Conservation (phyloP, 2,329 filamentous ascomycete genomes). For the Talaromyces sp. region DNA sequence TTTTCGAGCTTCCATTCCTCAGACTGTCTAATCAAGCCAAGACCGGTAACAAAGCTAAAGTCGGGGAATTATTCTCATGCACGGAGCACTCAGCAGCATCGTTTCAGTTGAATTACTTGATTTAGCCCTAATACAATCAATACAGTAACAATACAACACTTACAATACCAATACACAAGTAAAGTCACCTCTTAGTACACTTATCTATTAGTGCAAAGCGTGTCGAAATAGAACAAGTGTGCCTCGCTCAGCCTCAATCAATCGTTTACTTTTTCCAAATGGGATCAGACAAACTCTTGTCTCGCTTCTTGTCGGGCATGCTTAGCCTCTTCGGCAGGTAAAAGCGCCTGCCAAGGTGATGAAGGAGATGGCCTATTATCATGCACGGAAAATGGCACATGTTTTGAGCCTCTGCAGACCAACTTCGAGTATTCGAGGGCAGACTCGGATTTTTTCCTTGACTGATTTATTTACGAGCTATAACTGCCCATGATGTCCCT, state of each 20-base stretch:
- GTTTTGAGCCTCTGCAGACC: background rate
- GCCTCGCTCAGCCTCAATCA: slow-evolving; percentile 15
- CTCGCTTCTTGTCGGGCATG: background rate
- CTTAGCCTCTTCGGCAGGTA: background rate
- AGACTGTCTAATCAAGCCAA: background rate
- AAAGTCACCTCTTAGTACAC: background rate
- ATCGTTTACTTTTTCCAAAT: slow-evolving; percentile 4
- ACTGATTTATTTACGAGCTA: background rate
- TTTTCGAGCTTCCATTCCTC: background rate
- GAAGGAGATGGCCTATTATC: background rate
- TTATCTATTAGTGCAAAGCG: background rate
- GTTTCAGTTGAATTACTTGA: background rate
- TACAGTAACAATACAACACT: background rate
- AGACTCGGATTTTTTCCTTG: background rate
- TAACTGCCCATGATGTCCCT: background rate
- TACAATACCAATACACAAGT: background rate
- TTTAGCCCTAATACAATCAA: background rate
- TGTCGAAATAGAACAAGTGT: background rate
- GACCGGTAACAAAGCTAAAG: background rate
- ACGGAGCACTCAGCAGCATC: background rate
- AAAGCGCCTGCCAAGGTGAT: background rate
- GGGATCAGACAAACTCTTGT: background rate
- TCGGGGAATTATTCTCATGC: background rate
- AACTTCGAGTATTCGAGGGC: background rate
- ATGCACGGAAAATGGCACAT: background rate